Evolutionary conservation across 805 yeast species (phyloP).

Genomic region (Saccharomycopsis sp.): DNA sequence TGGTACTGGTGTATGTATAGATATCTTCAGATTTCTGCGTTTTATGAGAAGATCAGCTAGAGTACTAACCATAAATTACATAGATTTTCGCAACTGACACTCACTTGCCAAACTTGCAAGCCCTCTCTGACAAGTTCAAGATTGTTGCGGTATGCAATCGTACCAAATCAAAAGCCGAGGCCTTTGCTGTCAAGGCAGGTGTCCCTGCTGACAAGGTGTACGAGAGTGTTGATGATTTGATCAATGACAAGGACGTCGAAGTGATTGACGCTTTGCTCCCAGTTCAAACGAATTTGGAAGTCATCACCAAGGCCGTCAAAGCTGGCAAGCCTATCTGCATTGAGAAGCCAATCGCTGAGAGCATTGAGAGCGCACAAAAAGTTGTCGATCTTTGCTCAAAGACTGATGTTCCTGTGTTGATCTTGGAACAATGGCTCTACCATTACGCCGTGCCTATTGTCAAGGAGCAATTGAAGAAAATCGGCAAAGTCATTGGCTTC

Average conservation of each 20-base stretch:
- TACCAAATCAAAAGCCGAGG: constrained; percentile 73
- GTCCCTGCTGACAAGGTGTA: constrained; percentile 43
- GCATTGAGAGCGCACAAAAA: constrained; percentile 67
- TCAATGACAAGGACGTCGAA: constrained; percentile 60
- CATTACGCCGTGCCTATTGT: constrained; percentile 49
- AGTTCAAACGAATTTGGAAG: constrained; percentile 67
- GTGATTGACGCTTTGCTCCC: constrained; percentile 82
- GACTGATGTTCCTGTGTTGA: constrained; percentile 58
- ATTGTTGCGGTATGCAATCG: constrained; percentile 75
- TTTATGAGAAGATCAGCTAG: too few relatives aligned
- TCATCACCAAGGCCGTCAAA: constrained; percentile 59
- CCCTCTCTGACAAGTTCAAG: constrained; percentile 40
- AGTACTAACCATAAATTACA: too few relatives aligned
- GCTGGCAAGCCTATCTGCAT: constrained; percentile 70
- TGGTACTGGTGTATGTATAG: constrained; percentile 53
- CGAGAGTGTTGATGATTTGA: constrained; percentile 53
- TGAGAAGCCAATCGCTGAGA: constrained; percentile 93
- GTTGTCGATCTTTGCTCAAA: constrained; percentile 58
- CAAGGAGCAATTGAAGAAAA: constrained; percentile 50
- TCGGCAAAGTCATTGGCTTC: constrained; percentile 65
- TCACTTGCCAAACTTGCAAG: constrained; percentile 67
- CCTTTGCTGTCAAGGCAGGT: constrained; percentile 58
- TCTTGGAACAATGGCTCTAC: constrained; percentile 84
- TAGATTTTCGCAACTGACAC: constrained; percentile 74
- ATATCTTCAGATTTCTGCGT: too few relatives aligned